Conservation (phyloP, 2,329 filamentous ascomycete species). For the Fusarium penzigii region DNA sequence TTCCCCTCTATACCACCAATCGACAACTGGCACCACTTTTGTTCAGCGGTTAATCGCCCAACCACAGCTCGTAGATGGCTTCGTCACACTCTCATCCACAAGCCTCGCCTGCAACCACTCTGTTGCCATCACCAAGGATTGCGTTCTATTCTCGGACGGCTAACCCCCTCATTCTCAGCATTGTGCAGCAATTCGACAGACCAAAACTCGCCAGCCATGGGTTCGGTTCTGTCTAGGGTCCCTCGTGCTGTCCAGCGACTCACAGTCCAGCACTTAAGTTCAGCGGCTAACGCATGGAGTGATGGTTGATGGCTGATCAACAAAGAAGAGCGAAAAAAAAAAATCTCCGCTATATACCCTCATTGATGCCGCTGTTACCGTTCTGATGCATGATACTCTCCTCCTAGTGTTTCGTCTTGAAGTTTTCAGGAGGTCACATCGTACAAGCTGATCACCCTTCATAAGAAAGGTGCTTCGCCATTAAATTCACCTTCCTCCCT, state of each 20-base stretch:
- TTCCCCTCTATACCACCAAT: slow-evolving; percentile 17
- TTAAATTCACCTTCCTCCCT: slow-evolving; percentile 26
- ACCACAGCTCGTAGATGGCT: slow-evolving; percentile 37
- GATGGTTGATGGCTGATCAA: slow-evolving; percentile 45
- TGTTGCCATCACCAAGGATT: slow-evolving; percentile 31
- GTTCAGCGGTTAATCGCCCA: slow-evolving; percentile 46
- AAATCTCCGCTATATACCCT: slow-evolving; percentile 58
- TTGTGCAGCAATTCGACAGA: slow-evolving; percentile 35
- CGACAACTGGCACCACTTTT: slow-evolving; percentile 18
- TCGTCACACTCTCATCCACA: slow-evolving; percentile 23
- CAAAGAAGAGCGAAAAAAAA: slow-evolving; percentile 32
- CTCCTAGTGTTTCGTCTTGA: slow-evolving; percentile 52
- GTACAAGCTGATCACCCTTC: slow-evolving; percentile 33
- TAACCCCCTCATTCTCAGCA: slow-evolving; percentile 34
- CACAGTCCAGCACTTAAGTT: slow-evolving; percentile 40
- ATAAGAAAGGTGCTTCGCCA: slow-evolving; percentile 31
- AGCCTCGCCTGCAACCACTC: slow-evolving; percentile 30
- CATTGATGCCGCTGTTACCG: slow-evolving; percentile 44
- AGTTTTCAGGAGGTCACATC: slow-evolving; percentile 45
- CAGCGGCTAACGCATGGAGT: slow-evolving; percentile 44
- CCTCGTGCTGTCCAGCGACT: slow-evolving; percentile 39
- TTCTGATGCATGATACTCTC: slow-evolving; percentile 46
- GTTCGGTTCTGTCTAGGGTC: slow-evolving; percentile 26
- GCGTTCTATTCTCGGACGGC: slow-evolving; percentile 38
- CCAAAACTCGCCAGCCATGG: slow-evolving; percentile 9